Conservation (phyloP, 2,329 filamentous ascomycete species). For the Colletotrichum agaves region DNA sequence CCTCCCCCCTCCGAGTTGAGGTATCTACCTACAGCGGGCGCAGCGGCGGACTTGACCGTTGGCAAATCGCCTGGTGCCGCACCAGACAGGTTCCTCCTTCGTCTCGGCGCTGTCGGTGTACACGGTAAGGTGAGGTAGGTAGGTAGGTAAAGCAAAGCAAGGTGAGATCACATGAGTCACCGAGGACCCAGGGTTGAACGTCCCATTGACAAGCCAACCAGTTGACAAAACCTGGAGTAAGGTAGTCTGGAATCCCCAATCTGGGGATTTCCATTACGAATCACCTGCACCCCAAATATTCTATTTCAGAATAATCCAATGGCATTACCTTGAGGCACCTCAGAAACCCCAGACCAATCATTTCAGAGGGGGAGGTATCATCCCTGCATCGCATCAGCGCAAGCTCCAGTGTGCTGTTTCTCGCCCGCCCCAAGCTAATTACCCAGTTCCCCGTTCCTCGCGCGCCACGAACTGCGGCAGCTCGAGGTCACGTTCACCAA, state of each 20-base stretch:
- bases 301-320: neutral
- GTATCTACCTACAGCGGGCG: neutral
- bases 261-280: neutral
- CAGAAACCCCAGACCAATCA: conserved; percentile 6
- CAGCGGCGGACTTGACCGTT: neutral
- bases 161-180: conserved; percentile 14
- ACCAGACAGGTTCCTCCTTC: conserved; percentile 7
- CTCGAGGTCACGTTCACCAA: conserved; percentile 33
- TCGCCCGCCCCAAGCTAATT: conserved; percentile 11
- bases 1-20: neutral
- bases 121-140: no score
- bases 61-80: neutral
- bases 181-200: neutral
- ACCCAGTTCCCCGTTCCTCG: neutral
- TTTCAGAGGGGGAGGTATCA: neutral
- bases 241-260: neutral
- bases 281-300: neutral
- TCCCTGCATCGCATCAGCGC: conserved; percentile 21
- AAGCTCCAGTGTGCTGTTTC: neutral
- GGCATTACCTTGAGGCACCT: conserved; percentile 5
- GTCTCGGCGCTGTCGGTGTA: conserved; percentile 17
- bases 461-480: conserved; percentile 13
- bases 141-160: neutral
- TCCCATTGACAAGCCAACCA: neutral
- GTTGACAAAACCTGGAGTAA: neutral